Evolutionary conservation across 148 eudicot genomes (phyloP), one percentile per base, ranked within the genome.

Genomic region (Cornus kousa): DNA sequence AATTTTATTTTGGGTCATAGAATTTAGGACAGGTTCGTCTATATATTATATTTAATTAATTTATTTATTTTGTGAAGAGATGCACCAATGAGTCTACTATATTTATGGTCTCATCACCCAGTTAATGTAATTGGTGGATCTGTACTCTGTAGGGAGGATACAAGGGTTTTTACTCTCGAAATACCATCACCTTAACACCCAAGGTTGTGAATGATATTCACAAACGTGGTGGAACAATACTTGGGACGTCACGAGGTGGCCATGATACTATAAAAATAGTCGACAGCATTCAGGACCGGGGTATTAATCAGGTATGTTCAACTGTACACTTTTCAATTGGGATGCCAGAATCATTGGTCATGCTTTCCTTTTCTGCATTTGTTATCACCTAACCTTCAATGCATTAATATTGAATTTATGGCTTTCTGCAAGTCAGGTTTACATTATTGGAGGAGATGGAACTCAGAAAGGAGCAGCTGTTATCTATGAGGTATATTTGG

Each of bases 161-260:
- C 67, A 74, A 73, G 68, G 86, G 86, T 68, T 83, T 83, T 57
- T 80, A 83, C 48, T 67, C 86, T 9, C 74, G 74, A 37, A 84
- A 84, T 70, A 84, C 84, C 32, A 78, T 81, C 50, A 16, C 60
- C 33, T 81, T 84, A 50, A 84, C 87, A 23, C 84, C 87, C 14
- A 84, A 84, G 77, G 40, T 66, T 69, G 83, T 81, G 37, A 81
- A 84, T 65, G 81, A 84, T 74, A 84, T 84, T 48, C 87, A 84
- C 57, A 84, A 84, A 78, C 87, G 87, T 78, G 87, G 87, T 74
- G 87, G 87, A 31, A 80, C 87, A 33, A 74, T 84, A 11, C 67
- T 84, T 73, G 87, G 84, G 35, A 66, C 87, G 17, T 84, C 87
- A 19, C 79, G 84, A 77, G 87, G 87, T 35, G 87, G 87, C 73